These are phyloP conservation scores for Eutrema heterophyllum DNA, from an alignment of 345 rosid species.

Conservation along the genomic window DNA sequence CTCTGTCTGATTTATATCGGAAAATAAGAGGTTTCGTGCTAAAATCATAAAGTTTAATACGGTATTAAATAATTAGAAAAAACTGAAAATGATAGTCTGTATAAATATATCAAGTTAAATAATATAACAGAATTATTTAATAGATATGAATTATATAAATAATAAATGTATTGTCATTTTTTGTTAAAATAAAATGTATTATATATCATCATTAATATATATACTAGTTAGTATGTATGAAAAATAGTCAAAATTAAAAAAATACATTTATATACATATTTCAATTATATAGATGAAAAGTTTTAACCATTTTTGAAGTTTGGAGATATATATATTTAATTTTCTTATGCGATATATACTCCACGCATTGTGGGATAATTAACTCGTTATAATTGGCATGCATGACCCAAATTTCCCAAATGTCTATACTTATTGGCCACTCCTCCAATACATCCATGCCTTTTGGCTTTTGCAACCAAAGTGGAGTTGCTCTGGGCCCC, in stretches of 20 bases:
- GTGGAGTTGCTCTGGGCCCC: constrained; percentile 21
- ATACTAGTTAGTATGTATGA: background rate
- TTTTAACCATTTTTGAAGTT: background rate
- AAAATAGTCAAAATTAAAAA: background rate
- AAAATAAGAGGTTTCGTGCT: background rate
- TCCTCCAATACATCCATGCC: constrained; percentile 22
- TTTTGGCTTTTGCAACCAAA: constrained; percentile 26
- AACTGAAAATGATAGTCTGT: background rate
- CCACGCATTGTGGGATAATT: background rate
- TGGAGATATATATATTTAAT: background rate
- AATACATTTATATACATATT: background rate
- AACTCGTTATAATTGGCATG: constrained; percentile 16
- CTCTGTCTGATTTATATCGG: no score
- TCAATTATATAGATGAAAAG: background rate
- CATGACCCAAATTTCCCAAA: constrained; percentile 8
- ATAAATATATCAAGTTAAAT: background rate
- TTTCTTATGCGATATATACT: background rate
- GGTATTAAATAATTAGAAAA: background rate
- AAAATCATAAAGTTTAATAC: background rate
- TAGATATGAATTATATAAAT: background rate
- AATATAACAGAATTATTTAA: background rate
- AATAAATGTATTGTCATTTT: no score
- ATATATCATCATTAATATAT: background rate
- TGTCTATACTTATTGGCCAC: background rate
- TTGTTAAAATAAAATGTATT: background rate